These are phyloP conservation scores for Phalaenopsis equestris DNA, from an alignment of 106 monocot genomes.

Conservation along the genomic window DNA sequence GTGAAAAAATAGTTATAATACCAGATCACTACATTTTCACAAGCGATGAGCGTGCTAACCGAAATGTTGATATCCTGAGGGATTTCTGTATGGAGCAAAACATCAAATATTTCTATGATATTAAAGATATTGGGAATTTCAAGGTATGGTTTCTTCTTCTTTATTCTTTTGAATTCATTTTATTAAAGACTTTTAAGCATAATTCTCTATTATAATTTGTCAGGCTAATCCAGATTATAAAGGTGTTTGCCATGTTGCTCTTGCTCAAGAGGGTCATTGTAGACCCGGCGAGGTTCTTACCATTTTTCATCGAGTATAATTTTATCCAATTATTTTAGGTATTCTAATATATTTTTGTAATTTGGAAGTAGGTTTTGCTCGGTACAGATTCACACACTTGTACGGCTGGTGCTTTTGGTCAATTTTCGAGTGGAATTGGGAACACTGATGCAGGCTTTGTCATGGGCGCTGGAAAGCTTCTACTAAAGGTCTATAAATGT, in stretches of 20 bases:
- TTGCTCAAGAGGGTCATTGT: conserved; percentile 98
- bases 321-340: conserved; percentile 1
- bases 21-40: conserved; percentile 99
- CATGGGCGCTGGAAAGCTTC: conserved; percentile 84
- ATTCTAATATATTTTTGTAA: background rate
- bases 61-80: conserved; percentile 93
- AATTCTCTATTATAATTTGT: conserved; percentile 8
- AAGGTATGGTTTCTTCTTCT: conserved; percentile 38
- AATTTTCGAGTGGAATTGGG: conserved; percentile 97
- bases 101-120: conserved; percentile 95
- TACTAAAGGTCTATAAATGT: conserved; percentile 56
- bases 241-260: conserved; percentile 91
- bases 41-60: conserved; percentile 88
- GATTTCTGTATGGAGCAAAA: conserved; percentile 86
- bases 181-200: background rate
- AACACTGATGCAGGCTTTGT: conserved; percentile 99
- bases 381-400: conserved; percentile 97
- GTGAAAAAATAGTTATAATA: conserved; percentile 89
- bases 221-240: conserved; percentile 98
- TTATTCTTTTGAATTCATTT: conserved; percentile 1
- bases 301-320: background rate
- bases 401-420: conserved; percentile 98
- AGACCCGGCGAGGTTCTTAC: conserved; percentile 84
- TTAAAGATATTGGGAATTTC: conserved; percentile 87
- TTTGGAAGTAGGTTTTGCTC: conserved; percentile 64